A percentile compares a stretch with the other conserved stretches of the same genome.
Evolutionary conservation across 345 rosid genomes (phyloP).

Genomic region (Crucihimalaya himalaica): DNA sequence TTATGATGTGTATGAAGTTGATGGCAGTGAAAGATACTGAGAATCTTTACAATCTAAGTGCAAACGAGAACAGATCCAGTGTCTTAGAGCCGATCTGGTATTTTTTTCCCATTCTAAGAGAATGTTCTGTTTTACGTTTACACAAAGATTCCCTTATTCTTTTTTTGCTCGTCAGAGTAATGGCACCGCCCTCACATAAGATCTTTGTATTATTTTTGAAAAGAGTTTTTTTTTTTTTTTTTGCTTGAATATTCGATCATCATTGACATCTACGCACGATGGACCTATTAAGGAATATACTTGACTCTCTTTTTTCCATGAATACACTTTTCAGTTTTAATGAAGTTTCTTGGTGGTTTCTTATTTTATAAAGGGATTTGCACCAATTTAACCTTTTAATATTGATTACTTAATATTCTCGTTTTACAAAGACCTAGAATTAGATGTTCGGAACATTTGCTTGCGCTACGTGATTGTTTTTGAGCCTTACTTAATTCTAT

Average conservation of each 20-base stretch:
- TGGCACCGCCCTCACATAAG: conserved; percentile 34
- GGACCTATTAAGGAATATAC: conserved; percentile 19
- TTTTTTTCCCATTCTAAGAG: conserved; percentile 14
- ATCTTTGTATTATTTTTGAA: conserved; percentile 18
- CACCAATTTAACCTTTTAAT: neutral
- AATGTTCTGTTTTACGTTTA: conserved; percentile 22
- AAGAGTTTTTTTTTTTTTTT: neutral
- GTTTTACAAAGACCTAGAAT: neutral
- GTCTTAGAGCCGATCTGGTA: conserved; percentile 14
- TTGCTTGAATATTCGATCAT: conserved; percentile 32
- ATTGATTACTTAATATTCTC: neutral
- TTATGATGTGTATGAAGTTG: conserved; percentile 10
- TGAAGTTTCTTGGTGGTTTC: neutral
- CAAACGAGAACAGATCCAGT: conserved; percentile 17
- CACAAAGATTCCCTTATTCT: conserved; percentile 25
- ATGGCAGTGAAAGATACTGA: conserved; percentile 24
- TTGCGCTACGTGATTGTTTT: neutral
- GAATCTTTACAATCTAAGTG: conserved; percentile 28
- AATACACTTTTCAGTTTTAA: conserved; percentile 18
- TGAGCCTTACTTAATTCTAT: neutral
- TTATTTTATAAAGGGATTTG: neutral
- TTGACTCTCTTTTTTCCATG: conserved; percentile 29
- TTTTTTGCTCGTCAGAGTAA: conserved; percentile 20
- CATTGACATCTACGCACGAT: conserved; percentile 39
- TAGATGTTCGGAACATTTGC: neutral